phyloP scores from a whole-genome alignment of 2,329 filamentous ascomycete genomes.

The Drechslerella dactyloides region DNA sequence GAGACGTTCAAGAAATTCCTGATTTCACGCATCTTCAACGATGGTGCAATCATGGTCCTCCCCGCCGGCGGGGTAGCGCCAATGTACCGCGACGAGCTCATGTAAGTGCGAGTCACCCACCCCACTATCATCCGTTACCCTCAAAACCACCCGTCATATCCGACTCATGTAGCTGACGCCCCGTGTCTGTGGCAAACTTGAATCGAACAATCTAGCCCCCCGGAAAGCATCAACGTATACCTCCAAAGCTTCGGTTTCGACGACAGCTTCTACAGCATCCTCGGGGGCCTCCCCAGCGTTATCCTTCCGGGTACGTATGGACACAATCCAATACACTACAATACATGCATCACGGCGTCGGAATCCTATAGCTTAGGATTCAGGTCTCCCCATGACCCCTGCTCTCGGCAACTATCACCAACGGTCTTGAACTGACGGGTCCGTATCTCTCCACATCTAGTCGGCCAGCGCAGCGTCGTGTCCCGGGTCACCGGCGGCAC shows the following conservation, averaged over 20 bases:
- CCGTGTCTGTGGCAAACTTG: not conserved
- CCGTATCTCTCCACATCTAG: constrained; percentile 3
- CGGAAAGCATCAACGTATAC: constrained; percentile 23
- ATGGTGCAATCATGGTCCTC: constrained; percentile 24
- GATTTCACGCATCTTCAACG: constrained; percentile 23
- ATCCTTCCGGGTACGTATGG: constrained; percentile 21
- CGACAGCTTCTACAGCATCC: constrained; percentile 42
- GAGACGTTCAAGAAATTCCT: constrained; percentile 24
- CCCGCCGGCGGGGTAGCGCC: constrained; percentile 19
- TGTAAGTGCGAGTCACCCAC: constrained; percentile 9
- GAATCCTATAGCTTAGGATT: too few species aligned
- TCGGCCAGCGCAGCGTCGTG: constrained; percentile 20
- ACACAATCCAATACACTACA: not conserved
- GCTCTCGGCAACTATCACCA: not conserved
- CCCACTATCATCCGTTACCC: not conserved
- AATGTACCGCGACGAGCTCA: constrained; percentile 25
- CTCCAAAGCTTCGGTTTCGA: constrained; percentile 45
- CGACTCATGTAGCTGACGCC: not conserved
- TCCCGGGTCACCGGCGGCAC: constrained; percentile 25
- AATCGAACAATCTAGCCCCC: constrained; percentile 9
- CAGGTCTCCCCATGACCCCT: too few species aligned
- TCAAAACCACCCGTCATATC: not conserved
- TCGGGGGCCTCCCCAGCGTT: constrained; percentile 27
- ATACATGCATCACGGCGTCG: too few species aligned
- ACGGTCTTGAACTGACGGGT: too few species aligned